Evolutionary conservation across 1,139 yeast species (phyloP).

Genomic region (Nakaseomyces delphensis): DNA sequence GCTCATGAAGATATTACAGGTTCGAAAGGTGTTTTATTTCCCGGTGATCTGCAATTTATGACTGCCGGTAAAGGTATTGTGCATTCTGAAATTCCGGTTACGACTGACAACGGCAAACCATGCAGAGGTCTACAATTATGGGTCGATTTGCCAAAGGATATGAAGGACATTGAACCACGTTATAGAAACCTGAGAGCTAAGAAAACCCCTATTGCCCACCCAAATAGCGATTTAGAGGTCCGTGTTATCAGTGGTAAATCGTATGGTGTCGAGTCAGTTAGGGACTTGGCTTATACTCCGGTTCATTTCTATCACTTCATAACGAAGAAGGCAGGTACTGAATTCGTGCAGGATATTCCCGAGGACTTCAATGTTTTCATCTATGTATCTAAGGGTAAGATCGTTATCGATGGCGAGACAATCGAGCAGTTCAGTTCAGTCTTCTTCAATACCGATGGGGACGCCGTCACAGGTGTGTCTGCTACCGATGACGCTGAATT

Average conservation of each 20-base stretch:
- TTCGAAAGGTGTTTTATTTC: constrained; percentile 60
- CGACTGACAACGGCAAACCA: constrained; percentile 45
- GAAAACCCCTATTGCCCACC: constrained; percentile 64
- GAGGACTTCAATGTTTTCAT: constrained; percentile 61
- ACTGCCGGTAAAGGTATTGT: constrained; percentile 89
- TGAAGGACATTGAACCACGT: constrained; percentile 65
- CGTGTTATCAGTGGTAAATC: constrained; percentile 67
- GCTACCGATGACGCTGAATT: constrained; percentile 37
- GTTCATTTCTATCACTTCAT: constrained; percentile 64
- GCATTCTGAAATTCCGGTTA: constrained; percentile 78
- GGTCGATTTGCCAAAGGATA: constrained; percentile 75
- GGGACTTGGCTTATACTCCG: constrained; percentile 80
- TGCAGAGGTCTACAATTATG: constrained; percentile 78
- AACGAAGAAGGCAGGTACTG: constrained; percentile 56
- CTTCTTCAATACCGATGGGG: constrained; percentile 63
- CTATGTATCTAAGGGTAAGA: constrained; percentile 57
- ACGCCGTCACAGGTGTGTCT: constrained; percentile 43
- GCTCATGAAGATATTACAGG: constrained; percentile 94
- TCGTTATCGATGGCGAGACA: constrained; percentile 41
- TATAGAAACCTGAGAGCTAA: constrained; percentile 67
- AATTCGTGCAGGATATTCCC: constrained; percentile 55
- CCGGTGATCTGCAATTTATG: constrained; percentile 91
- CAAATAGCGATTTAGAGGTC: constrained; percentile 65
- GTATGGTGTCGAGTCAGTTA: constrained; percentile 64
- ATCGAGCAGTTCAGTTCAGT: constrained; percentile 45